Base-by-base conservation (phyloP, 2,329 filamentous ascomycete genomes). In the Hypoxylon sp. region DNA sequence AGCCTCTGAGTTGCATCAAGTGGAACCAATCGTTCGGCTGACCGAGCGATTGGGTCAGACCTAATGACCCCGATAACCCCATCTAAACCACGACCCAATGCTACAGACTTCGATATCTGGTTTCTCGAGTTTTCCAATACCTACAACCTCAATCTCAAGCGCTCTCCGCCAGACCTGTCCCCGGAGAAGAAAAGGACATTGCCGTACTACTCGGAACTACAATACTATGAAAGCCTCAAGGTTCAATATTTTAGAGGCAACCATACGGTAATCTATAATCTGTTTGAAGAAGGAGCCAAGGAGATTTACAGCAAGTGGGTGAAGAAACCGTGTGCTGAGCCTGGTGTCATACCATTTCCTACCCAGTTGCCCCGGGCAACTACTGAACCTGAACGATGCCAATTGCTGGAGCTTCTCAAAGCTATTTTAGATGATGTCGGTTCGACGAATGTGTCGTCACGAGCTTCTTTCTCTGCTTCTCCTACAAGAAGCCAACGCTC, bases 51-150 rank as follows among this genome's bases (percentile, higher is more conserved):
- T 61, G 61, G 65, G 24, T 61, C 37, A 58, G 21, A 10, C 6
- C 11, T 57, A 51, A 35, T 24, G 24, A 24, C 24, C 24, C 67
- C 66, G 27, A 44, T 35, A 7, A 74, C 68, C 7, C 72, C 72
- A 24, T 62, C 62, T 3, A 68, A 67, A 32, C 61, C 27, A 44
- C 61, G 53, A 50, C 51, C 32, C 11, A 62, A 67, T 13, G 42
- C 37, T 21, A 46, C 51, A 6, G 65, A 69, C 1, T 77, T 75
- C 65, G 72, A 74, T 15, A 60, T 74, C 15, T 77, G 75, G 75
- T 77, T 76, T 54, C 65, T 77, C 42, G 73, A 77, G 47, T 74
- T 77, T 52, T 77, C 75, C 51, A 76, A 77, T 39, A 39, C 52
- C 1, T 77, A 76, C 42, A 76, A 67, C 55, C 65, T 77, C 37